phyloP scores from a whole-genome alignment of 108 stramenopile genomes.

The Nannochloropsis granulata region DNA sequence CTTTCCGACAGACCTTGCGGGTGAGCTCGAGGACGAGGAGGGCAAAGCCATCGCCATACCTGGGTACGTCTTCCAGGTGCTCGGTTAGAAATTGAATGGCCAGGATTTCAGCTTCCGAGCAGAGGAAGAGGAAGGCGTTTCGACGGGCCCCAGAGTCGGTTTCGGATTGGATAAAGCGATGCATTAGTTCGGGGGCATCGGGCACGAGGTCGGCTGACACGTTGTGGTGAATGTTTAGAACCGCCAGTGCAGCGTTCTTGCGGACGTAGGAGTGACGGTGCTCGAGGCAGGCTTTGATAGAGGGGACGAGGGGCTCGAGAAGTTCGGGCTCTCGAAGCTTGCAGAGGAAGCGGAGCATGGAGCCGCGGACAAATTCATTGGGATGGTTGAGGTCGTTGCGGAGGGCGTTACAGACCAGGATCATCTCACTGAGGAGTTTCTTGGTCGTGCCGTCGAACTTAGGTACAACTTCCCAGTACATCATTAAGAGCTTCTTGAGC shows the following conservation, averaged over 20 bases:
- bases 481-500: slow-evolving; percentile 92
- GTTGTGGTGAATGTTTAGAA: slow-evolving; percentile 78
- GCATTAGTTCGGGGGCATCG: slow-evolving; percentile 90
- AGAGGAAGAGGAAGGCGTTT: slow-evolving; percentile 97
- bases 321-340: slow-evolving; percentile 95
- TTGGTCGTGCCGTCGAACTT: slow-evolving; percentile 19
- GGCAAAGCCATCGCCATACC: slow-evolving; percentile 59
- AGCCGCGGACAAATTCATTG: slow-evolving; percentile 96
- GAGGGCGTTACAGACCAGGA: slow-evolving; percentile 92
- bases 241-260: slow-evolving; percentile 84
- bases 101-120: slow-evolving; percentile 74
- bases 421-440: slow-evolving; percentile 96
- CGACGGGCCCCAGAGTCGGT: slow-evolving; percentile 79
- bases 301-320: slow-evolving; percentile 74
- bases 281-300: slow-evolving; percentile 75
- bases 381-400: slow-evolving; percentile 97
- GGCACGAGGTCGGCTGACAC: slow-evolving; percentile 68
- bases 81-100: slow-evolving; percentile 89
- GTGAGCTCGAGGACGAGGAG: slow-evolving; percentile 90
- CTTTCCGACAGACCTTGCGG: slow-evolving; percentile 69
- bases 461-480: slow-evolving; percentile 96
- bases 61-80: slow-evolving; percentile 66
- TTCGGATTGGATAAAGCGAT: slow-evolving; percentile 55
- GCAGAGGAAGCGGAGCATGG: slow-evolving; percentile 94
- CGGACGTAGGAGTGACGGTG: slow-evolving; percentile 95